Evolutionary conservation across 192 early-diverging fungal genomes (phyloP).

Genomic region (Linnemannia zychae): DNA sequence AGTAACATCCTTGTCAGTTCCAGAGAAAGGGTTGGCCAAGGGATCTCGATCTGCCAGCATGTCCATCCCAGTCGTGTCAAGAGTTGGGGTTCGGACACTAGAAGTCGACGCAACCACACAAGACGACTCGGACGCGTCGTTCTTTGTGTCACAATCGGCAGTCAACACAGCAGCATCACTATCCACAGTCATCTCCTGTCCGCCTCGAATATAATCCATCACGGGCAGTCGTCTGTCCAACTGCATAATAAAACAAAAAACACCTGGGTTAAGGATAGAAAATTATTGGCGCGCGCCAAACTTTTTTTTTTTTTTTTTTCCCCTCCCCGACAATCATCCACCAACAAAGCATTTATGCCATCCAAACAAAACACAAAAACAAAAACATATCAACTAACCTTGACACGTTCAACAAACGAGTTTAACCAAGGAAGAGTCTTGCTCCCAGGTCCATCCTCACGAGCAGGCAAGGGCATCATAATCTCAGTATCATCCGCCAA

Average conservation of each 20-base stretch:
- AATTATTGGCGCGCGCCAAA: neutral
- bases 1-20: neutral
- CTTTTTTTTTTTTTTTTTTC: neutral
- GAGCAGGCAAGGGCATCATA: conserved; percentile 7
- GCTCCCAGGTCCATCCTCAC: neutral
- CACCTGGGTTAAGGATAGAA: neutral
- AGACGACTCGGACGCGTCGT: neutral
- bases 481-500: conserved; percentile 18
- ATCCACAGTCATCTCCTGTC: neutral
- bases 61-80: neutral
- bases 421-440: neutral
- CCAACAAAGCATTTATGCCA: neutral
- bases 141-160: neutral
- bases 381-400: neutral
- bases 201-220: neutral
- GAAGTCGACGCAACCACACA: neutral
- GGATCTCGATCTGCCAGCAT: neutral
- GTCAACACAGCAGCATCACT: neutral
- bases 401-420: conserved; percentile 4
- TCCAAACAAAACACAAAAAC: neutral
- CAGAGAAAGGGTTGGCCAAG: neutral
- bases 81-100: neutral
- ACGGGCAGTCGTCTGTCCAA: neutral
- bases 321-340: neutral
- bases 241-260: neutral